phyloP scores from a whole-genome alignment of 257 asterid species.

The Agastache rugosa region DNA sequence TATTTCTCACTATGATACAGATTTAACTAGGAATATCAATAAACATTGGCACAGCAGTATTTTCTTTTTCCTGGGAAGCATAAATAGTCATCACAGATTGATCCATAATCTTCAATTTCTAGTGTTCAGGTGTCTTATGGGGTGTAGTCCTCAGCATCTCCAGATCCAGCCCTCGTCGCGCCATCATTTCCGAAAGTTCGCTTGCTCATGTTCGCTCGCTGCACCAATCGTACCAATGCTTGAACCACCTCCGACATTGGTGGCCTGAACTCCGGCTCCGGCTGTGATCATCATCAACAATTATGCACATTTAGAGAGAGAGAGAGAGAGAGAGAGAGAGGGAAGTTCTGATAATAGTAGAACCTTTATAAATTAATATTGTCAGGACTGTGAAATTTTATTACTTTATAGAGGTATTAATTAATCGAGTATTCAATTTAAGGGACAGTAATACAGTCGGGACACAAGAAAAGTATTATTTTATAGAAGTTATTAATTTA shows the following conservation, averaged over 20 bases:
- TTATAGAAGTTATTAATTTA: too few species aligned
- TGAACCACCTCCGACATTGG: constrained; percentile 98
- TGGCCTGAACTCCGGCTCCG: constrained; percentile 98
- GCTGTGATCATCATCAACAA: constrained; percentile 49
- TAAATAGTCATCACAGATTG: constrained; percentile 19
- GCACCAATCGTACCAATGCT: constrained; percentile 90
- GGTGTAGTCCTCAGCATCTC: constrained; percentile 59
- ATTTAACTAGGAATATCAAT: not conserved
- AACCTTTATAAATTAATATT: too few species aligned
- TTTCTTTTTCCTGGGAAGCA: constrained; percentile 3
- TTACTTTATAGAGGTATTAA: too few species aligned
- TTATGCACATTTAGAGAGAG: not conserved
- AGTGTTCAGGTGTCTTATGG: constrained; percentile 28
- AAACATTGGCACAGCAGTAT: constrained; percentile 10
- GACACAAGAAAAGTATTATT: too few species aligned
- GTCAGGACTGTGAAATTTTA: too few species aligned
- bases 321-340: too few species aligned
- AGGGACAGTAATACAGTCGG: too few species aligned
- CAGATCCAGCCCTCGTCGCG: constrained; percentile 48
- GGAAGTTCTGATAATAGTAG: not conserved
- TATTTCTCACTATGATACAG: constrained; percentile 48
- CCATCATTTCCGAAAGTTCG: constrained; percentile 83
- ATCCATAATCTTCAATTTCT: constrained; percentile 8
- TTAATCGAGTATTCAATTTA: too few species aligned
- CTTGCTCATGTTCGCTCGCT: constrained; percentile 98